Evolutionary conservation across 1,139 yeast species (phyloP).

Genomic region (Geotrichum macrosporum): DNA sequence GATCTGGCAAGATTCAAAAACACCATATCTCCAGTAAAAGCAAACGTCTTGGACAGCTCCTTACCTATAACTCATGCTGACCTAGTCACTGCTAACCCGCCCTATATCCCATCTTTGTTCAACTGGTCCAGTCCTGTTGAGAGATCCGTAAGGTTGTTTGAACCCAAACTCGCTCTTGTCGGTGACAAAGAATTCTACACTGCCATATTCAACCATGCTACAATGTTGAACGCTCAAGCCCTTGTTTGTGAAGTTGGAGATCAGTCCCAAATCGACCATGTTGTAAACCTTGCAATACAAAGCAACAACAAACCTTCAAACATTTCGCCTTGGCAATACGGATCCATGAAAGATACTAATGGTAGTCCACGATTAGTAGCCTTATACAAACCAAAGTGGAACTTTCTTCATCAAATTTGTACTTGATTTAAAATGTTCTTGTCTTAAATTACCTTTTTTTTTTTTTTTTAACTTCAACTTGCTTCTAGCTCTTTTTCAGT

Average conservation of each 20-base stretch:
- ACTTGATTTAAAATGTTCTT: background rate
- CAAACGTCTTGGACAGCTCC: slow-evolving; percentile 27
- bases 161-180: slow-evolving; percentile 70
- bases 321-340: slow-evolving; percentile 30
- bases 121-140: slow-evolving; percentile 40
- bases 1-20: background rate
- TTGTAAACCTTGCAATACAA: slow-evolving; percentile 21
- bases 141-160: slow-evolving; percentile 62
- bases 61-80: slow-evolving; percentile 36
- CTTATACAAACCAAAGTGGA: slow-evolving; percentile 35
- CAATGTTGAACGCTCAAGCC: slow-evolving; percentile 43
- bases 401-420: slow-evolving; percentile 17
- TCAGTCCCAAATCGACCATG: slow-evolving; percentile 35
- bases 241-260: slow-evolving; percentile 47
- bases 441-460: background rate
- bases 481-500: background rate
- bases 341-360: slow-evolving; percentile 36
- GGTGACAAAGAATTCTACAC: slow-evolving; percentile 72
- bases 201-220: slow-evolving; percentile 48
- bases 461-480: background rate
- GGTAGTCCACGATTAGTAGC: slow-evolving; percentile 38
- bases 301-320: background rate
- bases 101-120: slow-evolving; percentile 63
- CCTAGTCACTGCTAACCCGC: slow-evolving; percentile 78
- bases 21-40: slow-evolving; percentile 14